Percentiles rank a stretch among this genome's conserved stretches.
Evolutionary conservation across 345 rosid genomes (phyloP).

Genomic region (Aegle marmelos): DNA sequence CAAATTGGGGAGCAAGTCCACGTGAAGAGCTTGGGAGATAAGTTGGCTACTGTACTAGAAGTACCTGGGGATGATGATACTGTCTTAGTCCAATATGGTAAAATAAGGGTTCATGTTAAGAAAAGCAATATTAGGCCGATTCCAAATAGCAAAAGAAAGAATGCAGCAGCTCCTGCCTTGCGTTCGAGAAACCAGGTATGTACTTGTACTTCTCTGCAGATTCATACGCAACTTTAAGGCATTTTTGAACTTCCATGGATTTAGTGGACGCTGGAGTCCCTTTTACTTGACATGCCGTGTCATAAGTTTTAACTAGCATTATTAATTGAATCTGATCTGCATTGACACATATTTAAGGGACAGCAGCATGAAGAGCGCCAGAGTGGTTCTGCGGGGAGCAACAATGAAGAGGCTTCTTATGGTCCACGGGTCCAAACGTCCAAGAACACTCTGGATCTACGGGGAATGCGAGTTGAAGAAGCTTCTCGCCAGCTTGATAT

Average conservation of each 20-base stretch:
- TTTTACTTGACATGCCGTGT: neutral
- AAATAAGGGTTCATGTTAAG: constrained; percentile 69
- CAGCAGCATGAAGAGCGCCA: constrained; percentile 32
- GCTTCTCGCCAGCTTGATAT: constrained; percentile 62
- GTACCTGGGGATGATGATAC: constrained; percentile 61
- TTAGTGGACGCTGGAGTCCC: neutral
- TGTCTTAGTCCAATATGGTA: constrained; percentile 75
- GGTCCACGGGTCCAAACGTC: constrained; percentile 59
- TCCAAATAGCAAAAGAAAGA: constrained; percentile 26
- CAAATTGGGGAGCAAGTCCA: constrained; percentile 69
- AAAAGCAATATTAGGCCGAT: constrained; percentile 51
- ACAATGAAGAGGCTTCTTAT: constrained; percentile 29
- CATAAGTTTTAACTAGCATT: neutral
- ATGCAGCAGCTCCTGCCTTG: constrained; percentile 24
- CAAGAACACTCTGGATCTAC: constrained; percentile 76
- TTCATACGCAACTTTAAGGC: neutral
- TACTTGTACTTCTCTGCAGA: neutral
- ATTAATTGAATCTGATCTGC: constrained; percentile 1
- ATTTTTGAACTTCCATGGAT: neutral
- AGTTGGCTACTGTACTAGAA: constrained; percentile 74
- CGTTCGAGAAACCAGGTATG: constrained; percentile 53
- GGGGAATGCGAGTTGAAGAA: constrained; percentile 81
- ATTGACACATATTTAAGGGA: constrained; percentile 21
- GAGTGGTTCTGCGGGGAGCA: constrained; percentile 17
- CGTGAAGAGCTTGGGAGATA: constrained; percentile 68